Conservation (phyloP, 257 asterid species). For the Solanum pinnatisectum region DNA sequence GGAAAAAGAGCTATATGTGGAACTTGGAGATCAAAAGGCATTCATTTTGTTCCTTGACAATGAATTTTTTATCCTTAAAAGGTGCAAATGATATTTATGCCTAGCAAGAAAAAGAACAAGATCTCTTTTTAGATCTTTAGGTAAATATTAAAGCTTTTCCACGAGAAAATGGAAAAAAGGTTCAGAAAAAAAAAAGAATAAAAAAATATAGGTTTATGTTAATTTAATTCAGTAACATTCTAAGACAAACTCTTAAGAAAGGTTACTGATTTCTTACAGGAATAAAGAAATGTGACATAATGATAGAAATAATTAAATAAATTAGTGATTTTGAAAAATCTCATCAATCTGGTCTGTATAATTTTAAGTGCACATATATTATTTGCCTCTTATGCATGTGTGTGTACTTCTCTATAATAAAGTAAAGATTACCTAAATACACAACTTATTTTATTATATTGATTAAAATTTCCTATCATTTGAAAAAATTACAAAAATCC, state of each 20-base stretch:
- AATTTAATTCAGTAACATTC: not conserved
- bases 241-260: not conserved
- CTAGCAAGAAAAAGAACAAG: not conserved
- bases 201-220: not conserved
- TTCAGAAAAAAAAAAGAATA: not conserved
- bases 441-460: too few species aligned
- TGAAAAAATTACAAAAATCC: too few species aligned
- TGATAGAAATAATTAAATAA: not conserved
- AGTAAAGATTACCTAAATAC: too few species aligned
- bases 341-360: not conserved
- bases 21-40: not conserved
- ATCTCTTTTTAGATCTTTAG: not conserved
- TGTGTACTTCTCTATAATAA: not conserved
- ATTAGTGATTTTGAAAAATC: not conserved
- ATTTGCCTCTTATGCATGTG: not conserved
- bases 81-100: not conserved
- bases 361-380: not conserved
- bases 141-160: not conserved
- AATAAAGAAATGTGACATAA: not conserved
- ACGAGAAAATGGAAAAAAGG: not conserved
- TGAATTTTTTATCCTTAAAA: not conserved
- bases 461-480: too few species aligned
- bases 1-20: not conserved
- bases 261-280: not conserved
- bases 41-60: not conserved